Evolutionary conservation across 495 filamentous ascomycete genomes (phyloP).

Genomic region (Podospora pseudocomata): DNA sequence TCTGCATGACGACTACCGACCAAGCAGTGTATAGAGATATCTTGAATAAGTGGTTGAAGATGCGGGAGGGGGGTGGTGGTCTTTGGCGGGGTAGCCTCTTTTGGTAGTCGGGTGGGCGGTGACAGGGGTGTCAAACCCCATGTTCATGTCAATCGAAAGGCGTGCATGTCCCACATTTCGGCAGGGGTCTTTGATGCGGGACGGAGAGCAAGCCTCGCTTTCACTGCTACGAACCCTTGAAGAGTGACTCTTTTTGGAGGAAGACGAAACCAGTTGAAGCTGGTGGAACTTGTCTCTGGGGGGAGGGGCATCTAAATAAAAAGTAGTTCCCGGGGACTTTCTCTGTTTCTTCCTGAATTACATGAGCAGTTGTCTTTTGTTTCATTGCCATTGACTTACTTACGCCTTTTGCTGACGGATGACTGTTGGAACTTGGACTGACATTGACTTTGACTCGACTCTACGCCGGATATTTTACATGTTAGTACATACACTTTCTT

Average conservation of each 20-base stretch:
- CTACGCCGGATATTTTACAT: background rate
- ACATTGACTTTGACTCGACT: background rate
- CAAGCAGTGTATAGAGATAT: background rate
- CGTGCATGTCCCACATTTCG: slow-evolving; percentile 22
- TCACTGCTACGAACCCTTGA: slow-evolving; percentile 3
- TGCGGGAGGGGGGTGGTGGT: background rate
- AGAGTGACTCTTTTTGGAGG: slow-evolving; percentile 20
- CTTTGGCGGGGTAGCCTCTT: background rate
- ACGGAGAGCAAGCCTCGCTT: slow-evolving; percentile 16
- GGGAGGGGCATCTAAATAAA: slow-evolving; percentile 20
- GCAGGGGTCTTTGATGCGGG: background rate
- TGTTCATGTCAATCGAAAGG: slow-evolving; percentile 37
- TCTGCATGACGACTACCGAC: background rate
- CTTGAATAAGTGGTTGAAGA: slow-evolving; percentile 15
- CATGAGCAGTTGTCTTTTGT: background rate
- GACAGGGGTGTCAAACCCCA: slow-evolving; percentile 14
- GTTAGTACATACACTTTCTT: background rate
- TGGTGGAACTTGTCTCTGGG: slow-evolving; percentile 18
- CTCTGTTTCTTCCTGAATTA: background rate
- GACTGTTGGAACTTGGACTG: background rate
- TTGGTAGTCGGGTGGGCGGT: slow-evolving; percentile 15
- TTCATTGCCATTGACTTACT: background rate
- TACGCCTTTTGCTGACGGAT: background rate
- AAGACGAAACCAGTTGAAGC: slow-evolving; percentile 23
- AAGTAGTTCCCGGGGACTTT: slow-evolving; percentile 5